Percentiles rank a stretch among this genome's conserved stretches.
Evolutionary conservation across 345 rosid species (phyloP).

Genomic region (Leavenworthia alabamica): DNA sequence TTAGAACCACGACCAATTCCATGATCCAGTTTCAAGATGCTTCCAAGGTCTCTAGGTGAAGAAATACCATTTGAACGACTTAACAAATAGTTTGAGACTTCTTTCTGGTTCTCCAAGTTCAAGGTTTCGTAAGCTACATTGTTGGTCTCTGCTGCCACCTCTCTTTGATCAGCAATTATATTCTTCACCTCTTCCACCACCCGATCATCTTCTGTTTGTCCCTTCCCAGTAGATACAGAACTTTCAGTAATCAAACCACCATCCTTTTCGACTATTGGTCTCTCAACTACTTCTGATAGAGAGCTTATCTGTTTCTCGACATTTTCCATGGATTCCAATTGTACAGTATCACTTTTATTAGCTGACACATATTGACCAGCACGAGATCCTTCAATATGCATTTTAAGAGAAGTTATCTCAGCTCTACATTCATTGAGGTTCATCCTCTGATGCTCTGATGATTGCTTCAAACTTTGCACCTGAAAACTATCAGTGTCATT

Average conservation of each 20-base stretch:
- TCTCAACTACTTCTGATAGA: constrained; percentile 56
- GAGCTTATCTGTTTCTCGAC: constrained; percentile 51
- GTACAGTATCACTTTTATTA: constrained; percentile 44
- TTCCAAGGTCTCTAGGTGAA: constrained; percentile 33
- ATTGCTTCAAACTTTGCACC: constrained; percentile 70
- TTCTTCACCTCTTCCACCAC: constrained; percentile 64
- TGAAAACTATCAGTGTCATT: constrained; percentile 34
- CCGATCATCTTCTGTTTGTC: constrained; percentile 49
- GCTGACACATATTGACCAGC: constrained; percentile 40
- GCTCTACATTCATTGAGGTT: constrained; percentile 85
- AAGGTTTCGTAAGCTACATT: constrained; percentile 15
- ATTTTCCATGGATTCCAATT: constrained; percentile 47
- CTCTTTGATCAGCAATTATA: constrained; percentile 38
- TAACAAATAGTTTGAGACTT: constrained; percentile 30
- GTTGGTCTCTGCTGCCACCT: constrained; percentile 21
- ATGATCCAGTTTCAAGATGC: constrained; percentile 37
- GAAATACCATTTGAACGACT: constrained; percentile 31
- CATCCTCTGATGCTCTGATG: constrained; percentile 63
- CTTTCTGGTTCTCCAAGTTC: constrained; percentile 29
- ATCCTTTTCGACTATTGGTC: constrained; percentile 33
- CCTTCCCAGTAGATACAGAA: constrained; percentile 37
- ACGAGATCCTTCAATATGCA: constrained; percentile 80
- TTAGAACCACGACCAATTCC: constrained; percentile 37
- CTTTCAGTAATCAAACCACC: constrained; percentile 30
- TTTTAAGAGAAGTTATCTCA: constrained; percentile 86